These are phyloP conservation scores for Monilinia vaccinii-corymbosi DNA, from an alignment of 2,329 filamentous ascomycete species.

Conservation along the genomic window DNA sequence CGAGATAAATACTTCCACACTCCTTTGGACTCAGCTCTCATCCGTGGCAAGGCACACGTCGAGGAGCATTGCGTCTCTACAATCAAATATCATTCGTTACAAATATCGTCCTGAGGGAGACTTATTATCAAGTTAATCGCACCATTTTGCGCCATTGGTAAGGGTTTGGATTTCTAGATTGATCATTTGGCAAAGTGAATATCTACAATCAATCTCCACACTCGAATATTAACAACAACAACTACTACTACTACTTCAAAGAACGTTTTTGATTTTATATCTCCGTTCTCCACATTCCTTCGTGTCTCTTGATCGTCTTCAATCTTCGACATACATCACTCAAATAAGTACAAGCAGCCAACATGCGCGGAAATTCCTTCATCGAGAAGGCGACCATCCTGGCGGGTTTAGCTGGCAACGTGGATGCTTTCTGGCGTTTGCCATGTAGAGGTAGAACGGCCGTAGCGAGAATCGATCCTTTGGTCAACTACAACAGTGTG, in stretches of 20 bases:
- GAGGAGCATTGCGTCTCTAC: background rate
- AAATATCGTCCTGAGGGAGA: background rate
- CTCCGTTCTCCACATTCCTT: background rate
- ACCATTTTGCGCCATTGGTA: too few relatives aligned
- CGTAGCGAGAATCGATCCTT: slow-evolving; percentile 66
- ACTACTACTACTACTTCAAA: slow-evolving; percentile 1
- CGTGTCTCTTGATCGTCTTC: background rate
- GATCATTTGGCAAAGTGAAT: background rate
- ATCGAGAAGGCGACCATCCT: background rate
- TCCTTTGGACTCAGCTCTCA: background rate
- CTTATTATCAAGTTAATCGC: too few relatives aligned
- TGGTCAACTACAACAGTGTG: slow-evolving; percentile 50
- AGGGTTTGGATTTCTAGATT: background rate
- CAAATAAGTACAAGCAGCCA: background rate
- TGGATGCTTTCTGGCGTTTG: slow-evolving; percentile 79
- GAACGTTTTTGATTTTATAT: background rate
- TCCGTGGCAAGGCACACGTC: slow-evolving; percentile 1
- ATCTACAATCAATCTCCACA: background rate
- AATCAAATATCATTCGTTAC: background rate
- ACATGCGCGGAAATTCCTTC: slow-evolving; percentile 3
- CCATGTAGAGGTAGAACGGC: slow-evolving; percentile 66
- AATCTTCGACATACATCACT: background rate
- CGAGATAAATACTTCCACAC: slow-evolving; percentile 2
- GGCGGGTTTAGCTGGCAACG: slow-evolving; percentile 15
- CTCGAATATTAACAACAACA: too few relatives aligned